Conservation (phyloP, 306 rosid species). For the Hippophae rhamnoides region DNA sequence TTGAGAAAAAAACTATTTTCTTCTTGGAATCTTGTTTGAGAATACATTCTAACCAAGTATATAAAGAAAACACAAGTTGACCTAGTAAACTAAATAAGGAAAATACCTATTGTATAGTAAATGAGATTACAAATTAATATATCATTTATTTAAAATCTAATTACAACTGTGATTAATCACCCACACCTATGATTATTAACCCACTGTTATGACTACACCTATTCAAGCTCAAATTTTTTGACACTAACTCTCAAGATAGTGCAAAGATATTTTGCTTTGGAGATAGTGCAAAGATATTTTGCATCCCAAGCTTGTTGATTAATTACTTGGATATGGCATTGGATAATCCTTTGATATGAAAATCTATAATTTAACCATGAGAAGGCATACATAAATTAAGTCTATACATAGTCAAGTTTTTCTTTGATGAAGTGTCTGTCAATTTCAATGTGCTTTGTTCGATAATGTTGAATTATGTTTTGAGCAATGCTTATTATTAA, state of each 20-base stretch:
- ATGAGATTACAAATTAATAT: too few species aligned
- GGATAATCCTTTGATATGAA: neutral
- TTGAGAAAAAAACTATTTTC: too few species aligned
- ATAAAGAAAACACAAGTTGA: too few species aligned
- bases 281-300: neutral
- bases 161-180: too few species aligned
- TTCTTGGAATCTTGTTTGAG: too few species aligned
- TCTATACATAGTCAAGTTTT: neutral
- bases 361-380: neutral
- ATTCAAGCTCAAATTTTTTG: neutral
- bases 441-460: neutral
- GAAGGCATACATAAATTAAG: neutral
- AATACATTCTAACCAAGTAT: too few species aligned
- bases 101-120: too few species aligned
- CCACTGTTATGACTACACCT: too few species aligned
- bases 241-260: slow-evolving; percentile 4
- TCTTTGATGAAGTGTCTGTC: neutral
- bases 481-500: neutral
- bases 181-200: too few species aligned
- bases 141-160: too few species aligned
- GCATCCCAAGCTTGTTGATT: slow-evolving; percentile 1
- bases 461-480: neutral
- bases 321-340: neutral
- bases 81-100: too few species aligned
- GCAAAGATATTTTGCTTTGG: neutral